Evolutionary conservation across 2,329 filamentous ascomycete genomes (phyloP).

Genomic region (Botrytis hyacinthi): DNA sequence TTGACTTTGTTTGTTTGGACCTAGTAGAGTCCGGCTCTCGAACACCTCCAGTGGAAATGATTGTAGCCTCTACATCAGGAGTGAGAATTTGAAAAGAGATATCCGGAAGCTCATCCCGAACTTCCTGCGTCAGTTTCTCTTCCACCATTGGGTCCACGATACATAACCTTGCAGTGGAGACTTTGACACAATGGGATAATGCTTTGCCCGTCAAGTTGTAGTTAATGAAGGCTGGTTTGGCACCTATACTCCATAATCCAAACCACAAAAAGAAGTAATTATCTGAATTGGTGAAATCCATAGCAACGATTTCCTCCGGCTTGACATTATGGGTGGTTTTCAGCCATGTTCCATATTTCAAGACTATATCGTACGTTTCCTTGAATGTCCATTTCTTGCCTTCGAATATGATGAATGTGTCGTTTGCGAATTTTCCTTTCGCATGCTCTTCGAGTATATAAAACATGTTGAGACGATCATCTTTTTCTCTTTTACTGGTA

Average conservation of each 20-base stretch:
- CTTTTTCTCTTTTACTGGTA: constrained; percentile 49
- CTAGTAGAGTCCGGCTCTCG: constrained; percentile 59
- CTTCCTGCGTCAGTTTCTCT: constrained; percentile 55
- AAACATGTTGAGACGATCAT: constrained; percentile 67
- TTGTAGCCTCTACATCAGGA: constrained; percentile 54
- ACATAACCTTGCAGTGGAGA: constrained; percentile 64
- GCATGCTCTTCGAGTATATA: constrained; percentile 72
- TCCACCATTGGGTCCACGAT: constrained; percentile 64
- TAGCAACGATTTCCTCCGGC: constrained; percentile 72
- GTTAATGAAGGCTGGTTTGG: constrained; percentile 82
- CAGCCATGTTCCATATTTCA: constrained; percentile 76
- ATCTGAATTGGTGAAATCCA: constrained; percentile 81
- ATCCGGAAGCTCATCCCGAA: constrained; percentile 49
- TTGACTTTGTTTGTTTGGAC: constrained; percentile 45
- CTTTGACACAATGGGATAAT: constrained; percentile 70
- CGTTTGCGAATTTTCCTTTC: constrained; percentile 50
- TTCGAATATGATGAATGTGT: constrained; percentile 64
- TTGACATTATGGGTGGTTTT: constrained; percentile 61
- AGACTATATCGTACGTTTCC: constrained; percentile 67
- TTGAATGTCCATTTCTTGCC: constrained; percentile 69
- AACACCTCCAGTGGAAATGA: constrained; percentile 49
- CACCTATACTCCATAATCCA: constrained; percentile 80
- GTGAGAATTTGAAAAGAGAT: constrained; percentile 63
- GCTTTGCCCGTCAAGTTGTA: constrained; percentile 74
- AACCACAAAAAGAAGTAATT: constrained; percentile 71